Evolutionary conservation across 306 rosid species (phyloP).

Genomic region (Luffa acutangula): DNA sequence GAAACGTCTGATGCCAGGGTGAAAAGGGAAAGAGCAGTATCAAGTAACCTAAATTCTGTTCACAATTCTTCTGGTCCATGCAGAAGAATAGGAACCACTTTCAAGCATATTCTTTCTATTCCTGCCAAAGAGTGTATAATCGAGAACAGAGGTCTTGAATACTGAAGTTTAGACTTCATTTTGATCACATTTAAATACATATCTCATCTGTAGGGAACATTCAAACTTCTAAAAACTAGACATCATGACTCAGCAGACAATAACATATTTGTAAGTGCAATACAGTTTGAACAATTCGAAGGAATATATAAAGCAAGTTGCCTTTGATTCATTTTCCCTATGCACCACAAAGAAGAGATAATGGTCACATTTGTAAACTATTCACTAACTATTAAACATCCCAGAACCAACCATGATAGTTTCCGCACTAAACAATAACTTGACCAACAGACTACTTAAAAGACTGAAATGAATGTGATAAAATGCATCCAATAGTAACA

Average conservation of each 20-base stretch:
- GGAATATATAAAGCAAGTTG: background rate
- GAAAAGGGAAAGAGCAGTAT: background rate
- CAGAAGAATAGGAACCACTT: background rate
- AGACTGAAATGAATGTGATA: background rate
- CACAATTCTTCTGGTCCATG: background rate
- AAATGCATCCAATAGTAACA: background rate
- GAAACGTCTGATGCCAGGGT: background rate
- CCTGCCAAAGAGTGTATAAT: background rate
- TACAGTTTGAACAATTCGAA: background rate
- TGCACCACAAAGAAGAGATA: background rate
- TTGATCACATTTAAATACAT: background rate
- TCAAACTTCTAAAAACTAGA: background rate
- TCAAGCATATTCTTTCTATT: background rate
- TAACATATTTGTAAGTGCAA: background rate
- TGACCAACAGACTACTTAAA: background rate
- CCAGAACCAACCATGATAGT: background rate
- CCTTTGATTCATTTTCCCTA: background rate
- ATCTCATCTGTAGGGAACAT: background rate
- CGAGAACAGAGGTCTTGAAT: background rate
- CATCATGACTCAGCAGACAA: background rate
- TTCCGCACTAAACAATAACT: background rate
- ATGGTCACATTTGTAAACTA: background rate
- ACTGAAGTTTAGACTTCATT: background rate
- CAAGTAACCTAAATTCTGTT: background rate
- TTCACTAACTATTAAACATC: background rate